These are phyloP conservation scores for Trametes meyenii DNA, from an alignment of 768 basidiomycete genomes.

Conservation along the genomic window DNA sequence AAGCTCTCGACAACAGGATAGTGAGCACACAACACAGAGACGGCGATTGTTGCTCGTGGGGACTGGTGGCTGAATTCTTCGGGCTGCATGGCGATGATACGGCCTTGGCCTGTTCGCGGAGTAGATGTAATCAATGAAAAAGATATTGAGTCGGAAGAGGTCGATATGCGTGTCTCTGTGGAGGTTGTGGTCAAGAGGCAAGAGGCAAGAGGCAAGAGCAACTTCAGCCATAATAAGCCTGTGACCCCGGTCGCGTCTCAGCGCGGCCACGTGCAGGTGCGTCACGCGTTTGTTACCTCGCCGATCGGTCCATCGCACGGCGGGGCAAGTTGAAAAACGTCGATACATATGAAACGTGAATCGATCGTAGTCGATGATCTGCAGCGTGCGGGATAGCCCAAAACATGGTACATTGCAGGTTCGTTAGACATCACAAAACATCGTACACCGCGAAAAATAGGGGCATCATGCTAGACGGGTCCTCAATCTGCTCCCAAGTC, in stretches of 20 bases:
- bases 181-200: conserved; percentile 1
- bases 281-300: conserved; percentile 17
- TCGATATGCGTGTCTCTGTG: not conserved
- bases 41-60: not conserved
- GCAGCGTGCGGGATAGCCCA: not conserved
- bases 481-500: not conserved
- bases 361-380: not conserved
- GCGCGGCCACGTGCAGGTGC: conserved; percentile 6
- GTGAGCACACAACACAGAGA: conserved; percentile 23
- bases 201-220: not conserved
- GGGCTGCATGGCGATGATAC: not conserved
- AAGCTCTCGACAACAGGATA: conserved; percentile 26
- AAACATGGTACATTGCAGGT: conserved; percentile 6
- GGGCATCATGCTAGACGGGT: not conserved
- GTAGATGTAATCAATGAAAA: not conserved
- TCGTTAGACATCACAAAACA: conserved; percentile 2
- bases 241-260: conserved; percentile 2
- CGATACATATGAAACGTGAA: not conserved
- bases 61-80: not conserved
- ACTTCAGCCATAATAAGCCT: not conserved
- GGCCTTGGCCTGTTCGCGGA: too few relatives aligned
- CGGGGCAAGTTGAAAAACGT: not conserved
- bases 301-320: not conserved
- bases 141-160: not conserved
- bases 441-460: conserved; percentile 9